phyloP scores from a whole-genome alignment of 2,329 filamentous ascomycete species.

The Pestalotiopsis fici region DNA sequence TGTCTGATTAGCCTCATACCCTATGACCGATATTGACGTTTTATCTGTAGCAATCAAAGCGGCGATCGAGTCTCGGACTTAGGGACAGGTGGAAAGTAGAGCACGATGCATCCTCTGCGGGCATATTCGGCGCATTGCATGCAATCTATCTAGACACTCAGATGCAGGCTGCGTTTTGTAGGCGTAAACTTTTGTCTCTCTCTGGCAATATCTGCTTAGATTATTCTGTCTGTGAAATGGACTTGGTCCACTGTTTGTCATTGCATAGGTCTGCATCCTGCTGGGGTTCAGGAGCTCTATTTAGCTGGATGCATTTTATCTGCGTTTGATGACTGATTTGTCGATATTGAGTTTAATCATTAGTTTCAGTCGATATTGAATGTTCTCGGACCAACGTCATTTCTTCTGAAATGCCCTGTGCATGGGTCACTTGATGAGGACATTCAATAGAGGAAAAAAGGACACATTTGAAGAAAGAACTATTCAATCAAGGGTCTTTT shows the following conservation, averaged over 20 bases:
- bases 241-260: too few species aligned
- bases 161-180: too few species aligned
- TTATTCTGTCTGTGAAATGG: too few species aligned
- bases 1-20: slow-evolving; percentile 12
- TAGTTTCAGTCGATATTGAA: not conserved
- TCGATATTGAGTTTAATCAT: not conserved
- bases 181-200: too few species aligned
- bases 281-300: too few species aligned
- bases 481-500: not conserved
- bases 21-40: not conserved
- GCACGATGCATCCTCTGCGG: not conserved
- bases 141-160: too few species aligned
- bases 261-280: too few species aligned
- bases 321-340: not conserved
- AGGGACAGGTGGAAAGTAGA: slow-evolving; percentile 17
- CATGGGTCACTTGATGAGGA: not conserved
- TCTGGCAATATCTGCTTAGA: too few species aligned
- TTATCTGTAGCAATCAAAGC: slow-evolving; percentile 39
- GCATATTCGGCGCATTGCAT: not conserved
- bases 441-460: not conserved
- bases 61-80: slow-evolving; percentile 32
- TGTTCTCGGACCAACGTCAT: not conserved
- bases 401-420: not conserved
- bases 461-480: not conserved
- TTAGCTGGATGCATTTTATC: not conserved